A percentile compares a stretch with the other conserved stretches of the same genome.
phyloP scores from a whole-genome alignment of 2,329 filamentous ascomycete species.

The Penicillium sp. region DNA sequence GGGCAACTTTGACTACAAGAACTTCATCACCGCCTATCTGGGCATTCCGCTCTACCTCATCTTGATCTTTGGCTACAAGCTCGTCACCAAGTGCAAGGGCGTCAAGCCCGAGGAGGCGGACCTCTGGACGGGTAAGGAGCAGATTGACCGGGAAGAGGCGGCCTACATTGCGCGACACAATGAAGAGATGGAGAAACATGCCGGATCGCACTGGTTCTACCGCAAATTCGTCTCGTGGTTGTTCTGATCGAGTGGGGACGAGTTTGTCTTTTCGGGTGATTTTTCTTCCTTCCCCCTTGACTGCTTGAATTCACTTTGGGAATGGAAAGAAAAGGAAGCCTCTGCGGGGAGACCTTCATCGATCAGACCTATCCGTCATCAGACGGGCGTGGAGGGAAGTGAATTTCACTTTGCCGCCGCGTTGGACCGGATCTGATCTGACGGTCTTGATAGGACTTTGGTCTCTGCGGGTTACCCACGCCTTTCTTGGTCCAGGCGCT shows the following conservation, averaged over 20 bases:
- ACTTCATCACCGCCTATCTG: conserved; percentile 70
- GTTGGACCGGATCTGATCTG: no score
- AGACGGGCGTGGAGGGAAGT: no score
- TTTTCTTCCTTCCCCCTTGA: no score
- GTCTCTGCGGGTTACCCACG: no score
- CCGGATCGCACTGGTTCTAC: conserved; percentile 50
- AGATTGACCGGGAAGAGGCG: conserved; percentile 66
- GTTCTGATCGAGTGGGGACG: conserved; percentile 38
- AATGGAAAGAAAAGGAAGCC: no score
- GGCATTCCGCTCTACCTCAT: conserved; percentile 69
- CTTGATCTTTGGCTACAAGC: conserved; percentile 64
- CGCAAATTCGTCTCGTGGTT: conserved; percentile 55
- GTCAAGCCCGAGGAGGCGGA: conserved; percentile 57
- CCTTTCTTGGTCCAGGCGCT: no score
- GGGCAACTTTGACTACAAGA: conserved; percentile 63
- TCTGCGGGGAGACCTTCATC: no score
- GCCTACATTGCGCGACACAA: conserved; percentile 58
- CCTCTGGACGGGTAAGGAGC: conserved; percentile 66
- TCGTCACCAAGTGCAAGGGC: conserved; percentile 49
- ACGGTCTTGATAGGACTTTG: no score
- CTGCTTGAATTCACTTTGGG: no score
- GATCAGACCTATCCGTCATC: no score
- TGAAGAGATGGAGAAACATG: conserved; percentile 32
- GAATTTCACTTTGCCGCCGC: no score
- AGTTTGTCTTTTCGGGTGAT: no score